Base-by-base conservation (phyloP, 2,329 filamentous ascomycete genomes). In the Cadophora sp. region DNA sequence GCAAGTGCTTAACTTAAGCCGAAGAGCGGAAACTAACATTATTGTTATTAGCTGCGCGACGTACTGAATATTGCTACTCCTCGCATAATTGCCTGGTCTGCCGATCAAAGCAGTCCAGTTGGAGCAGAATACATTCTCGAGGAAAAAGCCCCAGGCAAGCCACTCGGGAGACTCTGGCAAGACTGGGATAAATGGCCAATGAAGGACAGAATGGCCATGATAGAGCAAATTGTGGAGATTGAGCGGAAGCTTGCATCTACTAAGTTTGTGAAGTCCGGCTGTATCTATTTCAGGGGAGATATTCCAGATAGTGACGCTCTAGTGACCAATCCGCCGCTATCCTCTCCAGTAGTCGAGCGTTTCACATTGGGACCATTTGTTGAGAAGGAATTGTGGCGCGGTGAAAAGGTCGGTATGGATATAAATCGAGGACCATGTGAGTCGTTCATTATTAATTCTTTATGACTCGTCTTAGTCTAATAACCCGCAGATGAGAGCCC, bases 371-470 rank as follows among this genome's bases (percentile, higher is more conserved):
- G 66, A 33, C 68, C 68, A 6, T 61, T 68, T n/a, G 62, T 53
- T 55, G 36, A 68, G 63, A 59, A 59, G 59, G 56, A 39, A 62
- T 41, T 67, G n/a, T 71, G 62, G 68, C 55, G 68, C 62, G 59
- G 56, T 51, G 63, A 65, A 68, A 68, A 60, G 66, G 65, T 68
- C 62, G 36, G 59, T n/a, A 68, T 71, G 68, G 41, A 68, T 58
- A 66, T 69, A 66, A 59, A 69, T 60, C 65, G 67, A 66, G 69
- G 67, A 55, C 69, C 63, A 56, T 69, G 67, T 67, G 63, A 66
- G 67, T 69, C 48, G 64, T 60, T n/a, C n/a, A n/a, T n/a, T n/a
- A 47, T 50, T 59, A 59, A 61, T 59, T 41, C 58, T 47, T 60
- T 60, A n/a, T 24, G 24, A 47, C 58, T 60, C 18, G 58, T n/a